These are phyloP conservation scores for Colletotrichum lindemuthianum DNA, from an alignment of 2,329 filamentous ascomycete genomes.

Conservation along the genomic window DNA sequence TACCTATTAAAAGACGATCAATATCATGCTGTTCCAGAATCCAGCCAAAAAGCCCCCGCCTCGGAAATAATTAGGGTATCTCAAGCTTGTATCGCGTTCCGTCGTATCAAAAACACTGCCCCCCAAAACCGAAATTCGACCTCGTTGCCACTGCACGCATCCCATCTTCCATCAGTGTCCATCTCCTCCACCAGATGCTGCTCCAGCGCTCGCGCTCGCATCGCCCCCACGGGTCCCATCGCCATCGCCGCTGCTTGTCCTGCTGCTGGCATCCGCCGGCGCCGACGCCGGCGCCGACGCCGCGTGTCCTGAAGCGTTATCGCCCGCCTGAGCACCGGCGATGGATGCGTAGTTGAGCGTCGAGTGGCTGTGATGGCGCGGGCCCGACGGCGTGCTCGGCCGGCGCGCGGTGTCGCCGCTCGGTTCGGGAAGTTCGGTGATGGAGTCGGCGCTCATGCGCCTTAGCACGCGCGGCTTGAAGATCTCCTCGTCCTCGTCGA, in stretches of 20 bases:
- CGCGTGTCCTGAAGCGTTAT: not conserved
- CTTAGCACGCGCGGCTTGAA: not conserved
- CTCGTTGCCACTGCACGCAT: no score
- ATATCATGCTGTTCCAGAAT: no score
- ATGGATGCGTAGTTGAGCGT: conserved; percentile 4
- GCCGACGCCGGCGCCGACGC: not conserved
- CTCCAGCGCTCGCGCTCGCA: no score
- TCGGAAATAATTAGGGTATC: no score
- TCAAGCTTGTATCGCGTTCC: no score
- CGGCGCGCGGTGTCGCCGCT: not conserved
- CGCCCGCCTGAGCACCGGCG: conserved; percentile 5
- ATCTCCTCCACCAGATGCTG: no score
- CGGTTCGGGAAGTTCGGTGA: not conserved
- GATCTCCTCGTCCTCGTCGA: conserved; percentile 6
- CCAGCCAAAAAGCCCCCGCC: no score
- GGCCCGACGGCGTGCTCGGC: not conserved
- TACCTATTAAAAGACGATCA: no score
- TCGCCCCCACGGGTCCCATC: not conserved
- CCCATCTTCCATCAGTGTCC: no score
- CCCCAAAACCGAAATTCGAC: no score
- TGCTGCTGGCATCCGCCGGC: not conserved
- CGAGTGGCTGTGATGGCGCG: not conserved
- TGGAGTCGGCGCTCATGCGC: not conserved
- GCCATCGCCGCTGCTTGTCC: conserved; percentile 2
- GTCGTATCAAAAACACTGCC: no score